These are phyloP conservation scores for Astrothelium subdiscretum DNA, from an alignment of 495 filamentous ascomycete genomes.

Conservation along the genomic window DNA sequence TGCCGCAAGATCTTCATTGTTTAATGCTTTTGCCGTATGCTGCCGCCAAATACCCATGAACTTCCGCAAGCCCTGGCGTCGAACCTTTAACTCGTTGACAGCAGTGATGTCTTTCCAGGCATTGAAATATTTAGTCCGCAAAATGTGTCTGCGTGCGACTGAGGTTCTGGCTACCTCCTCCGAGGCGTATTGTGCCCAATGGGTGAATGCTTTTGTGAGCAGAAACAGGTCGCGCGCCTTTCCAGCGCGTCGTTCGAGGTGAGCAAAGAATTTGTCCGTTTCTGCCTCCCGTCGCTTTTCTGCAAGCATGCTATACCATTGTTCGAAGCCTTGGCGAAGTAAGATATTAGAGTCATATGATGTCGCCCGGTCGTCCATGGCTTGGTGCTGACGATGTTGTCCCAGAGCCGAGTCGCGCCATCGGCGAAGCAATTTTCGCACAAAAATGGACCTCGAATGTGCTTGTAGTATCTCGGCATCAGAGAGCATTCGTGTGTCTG, in stretches of 20 bases:
- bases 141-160: conserved; percentile 53
- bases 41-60: conserved; percentile 47
- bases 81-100: conserved; percentile 56
- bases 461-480: conserved; percentile 50
- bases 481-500: conserved; percentile 43
- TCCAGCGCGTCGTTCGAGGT: conserved; percentile 47
- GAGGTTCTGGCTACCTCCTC: conserved; percentile 49
- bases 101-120: conserved; percentile 65
- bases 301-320: conserved; percentile 43
- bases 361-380: conserved; percentile 39
- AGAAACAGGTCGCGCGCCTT: conserved; percentile 55
- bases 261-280: conserved; percentile 50
- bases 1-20: conserved; percentile 31
- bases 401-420: conserved; percentile 42
- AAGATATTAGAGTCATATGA: conserved; percentile 42
- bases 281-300: conserved; percentile 36
- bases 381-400: conserved; percentile 31
- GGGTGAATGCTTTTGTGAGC: conserved; percentile 58
- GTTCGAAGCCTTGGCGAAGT: conserved; percentile 44
- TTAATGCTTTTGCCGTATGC: conserved; percentile 27
- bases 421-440: conserved; percentile 36
- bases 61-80: conserved; percentile 45
- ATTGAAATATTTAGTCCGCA: conserved; percentile 62
- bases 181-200: conserved; percentile 54
- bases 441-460: conserved; percentile 38